phyloP scores from a whole-genome alignment of 441 rosid genomes.

The Arabidopsis lyrata region DNA sequence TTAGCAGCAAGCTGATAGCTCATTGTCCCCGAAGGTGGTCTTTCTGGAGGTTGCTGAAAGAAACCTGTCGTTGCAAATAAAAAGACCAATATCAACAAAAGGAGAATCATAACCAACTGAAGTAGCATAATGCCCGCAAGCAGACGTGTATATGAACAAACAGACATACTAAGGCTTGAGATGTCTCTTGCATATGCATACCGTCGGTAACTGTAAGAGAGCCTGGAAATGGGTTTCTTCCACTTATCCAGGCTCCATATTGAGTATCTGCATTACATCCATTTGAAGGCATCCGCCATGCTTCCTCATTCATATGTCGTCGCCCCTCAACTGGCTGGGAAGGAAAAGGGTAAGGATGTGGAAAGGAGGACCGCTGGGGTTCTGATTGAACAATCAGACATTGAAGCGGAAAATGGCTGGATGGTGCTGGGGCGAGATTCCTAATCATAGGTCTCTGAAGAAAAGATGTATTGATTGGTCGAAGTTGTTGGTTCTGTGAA shows the following conservation, averaged over 20 bases:
- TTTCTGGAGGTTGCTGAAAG: slow-evolving; percentile 75
- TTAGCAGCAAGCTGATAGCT: slow-evolving; percentile 70
- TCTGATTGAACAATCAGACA: slow-evolving; percentile 71
- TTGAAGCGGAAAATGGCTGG: slow-evolving; percentile 76
- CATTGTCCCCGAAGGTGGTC: slow-evolving; percentile 66
- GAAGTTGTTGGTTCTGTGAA: slow-evolving; percentile 76
- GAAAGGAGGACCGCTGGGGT: slow-evolving; percentile 64
- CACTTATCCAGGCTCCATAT: slow-evolving; percentile 76
- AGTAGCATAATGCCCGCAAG: slow-evolving; percentile 33
- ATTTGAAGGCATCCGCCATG: slow-evolving; percentile 75
- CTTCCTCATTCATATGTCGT: slow-evolving; percentile 71
- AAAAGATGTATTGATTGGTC: slow-evolving; percentile 59
- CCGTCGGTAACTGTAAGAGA: slow-evolving; percentile 81
- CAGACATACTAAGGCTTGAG: slow-evolving; percentile 13
- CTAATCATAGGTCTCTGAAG: slow-evolving; percentile 67
- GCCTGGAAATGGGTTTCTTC: slow-evolving; percentile 75
- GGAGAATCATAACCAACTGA: slow-evolving; percentile 7
- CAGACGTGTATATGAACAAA: slow-evolving; percentile 15
- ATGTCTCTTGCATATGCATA: slow-evolving; percentile 47
- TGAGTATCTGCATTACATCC: slow-evolving; percentile 69
- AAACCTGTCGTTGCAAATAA: slow-evolving; percentile 60
- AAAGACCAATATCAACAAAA: slow-evolving; percentile 25
- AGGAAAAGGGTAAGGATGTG: slow-evolving; percentile 66
- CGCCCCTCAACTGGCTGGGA: slow-evolving; percentile 72
- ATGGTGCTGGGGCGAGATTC: slow-evolving; percentile 54